Conservation (phyloP, 805 yeast genomes). For the Ogataea philodendri region DNA sequence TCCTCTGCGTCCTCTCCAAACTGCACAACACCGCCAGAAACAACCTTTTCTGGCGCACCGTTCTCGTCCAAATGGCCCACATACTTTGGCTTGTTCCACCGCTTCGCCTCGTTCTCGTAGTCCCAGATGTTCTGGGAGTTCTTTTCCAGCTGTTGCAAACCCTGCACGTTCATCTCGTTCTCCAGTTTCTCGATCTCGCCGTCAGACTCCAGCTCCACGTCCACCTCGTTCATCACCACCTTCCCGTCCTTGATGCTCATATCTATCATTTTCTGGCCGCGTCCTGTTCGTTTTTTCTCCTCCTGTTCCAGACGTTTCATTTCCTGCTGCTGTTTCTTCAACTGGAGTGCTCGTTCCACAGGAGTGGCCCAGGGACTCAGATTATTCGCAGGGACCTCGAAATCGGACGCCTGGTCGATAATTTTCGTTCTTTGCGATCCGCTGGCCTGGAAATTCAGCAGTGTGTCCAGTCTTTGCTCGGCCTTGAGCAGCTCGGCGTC, state of each 20-base stretch:
- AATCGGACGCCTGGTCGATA: slow-evolving; percentile 91
- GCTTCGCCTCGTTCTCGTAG: slow-evolving; percentile 48
- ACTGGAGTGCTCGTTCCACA: slow-evolving; percentile 79
- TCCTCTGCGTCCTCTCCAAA: slow-evolving; percentile 32
- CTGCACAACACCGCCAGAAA: slow-evolving; percentile 28
- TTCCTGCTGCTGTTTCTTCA: slow-evolving; percentile 81
- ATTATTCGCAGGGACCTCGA: slow-evolving; percentile 53
- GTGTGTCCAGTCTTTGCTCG: slow-evolving; percentile 65
- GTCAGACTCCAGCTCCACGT: slow-evolving; percentile 29
- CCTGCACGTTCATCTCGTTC: slow-evolving; percentile 36
- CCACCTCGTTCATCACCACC: slow-evolving; percentile 59
- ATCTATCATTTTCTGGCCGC: slow-evolving; percentile 72
- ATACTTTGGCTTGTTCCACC: slow-evolving; percentile 48
- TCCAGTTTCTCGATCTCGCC: slow-evolving; percentile 37
- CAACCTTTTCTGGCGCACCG: slow-evolving; percentile 11
- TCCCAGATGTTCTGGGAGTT: slow-evolving; percentile 54
- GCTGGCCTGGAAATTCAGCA: slow-evolving; percentile 78
- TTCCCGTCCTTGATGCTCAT: slow-evolving; percentile 81
- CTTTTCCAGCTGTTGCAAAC: slow-evolving; percentile 27
- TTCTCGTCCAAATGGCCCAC: slow-evolving; percentile 14
- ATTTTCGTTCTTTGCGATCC: slow-evolving; percentile 89
- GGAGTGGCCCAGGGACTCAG: slow-evolving; percentile 82
- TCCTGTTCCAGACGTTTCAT: slow-evolving; percentile 60
- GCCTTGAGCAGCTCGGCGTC: slow-evolving; percentile 68
- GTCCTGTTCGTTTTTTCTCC: slow-evolving; percentile 61